Percentiles rank a stretch among this genome's conserved stretches.
phyloP scores from a whole-genome alignment of 176 grass and related monocot genomes.

The Paspalum vaginatum region DNA sequence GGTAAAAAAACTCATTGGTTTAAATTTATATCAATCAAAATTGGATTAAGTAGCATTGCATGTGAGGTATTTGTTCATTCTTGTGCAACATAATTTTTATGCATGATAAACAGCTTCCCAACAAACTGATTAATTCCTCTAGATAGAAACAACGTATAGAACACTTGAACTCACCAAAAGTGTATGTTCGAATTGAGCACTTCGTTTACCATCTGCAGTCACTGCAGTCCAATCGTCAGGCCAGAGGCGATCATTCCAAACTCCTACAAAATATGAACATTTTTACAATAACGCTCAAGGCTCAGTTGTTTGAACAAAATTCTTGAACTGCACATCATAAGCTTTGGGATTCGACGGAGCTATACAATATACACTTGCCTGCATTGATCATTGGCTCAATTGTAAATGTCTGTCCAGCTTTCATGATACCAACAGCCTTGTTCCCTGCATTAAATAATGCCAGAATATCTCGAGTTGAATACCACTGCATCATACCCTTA shows the following conservation, averaged over 20 bases:
- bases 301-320: background rate
- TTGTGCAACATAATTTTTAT: background rate
- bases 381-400: conserved; percentile 99
- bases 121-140: background rate
- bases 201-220: conserved; percentile 94
- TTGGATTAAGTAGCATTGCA: background rate
- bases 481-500: conserved; percentile 16
- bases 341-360: conserved; percentile 13
- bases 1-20: background rate
- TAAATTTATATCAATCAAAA: background rate
- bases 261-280: conserved; percentile 56
- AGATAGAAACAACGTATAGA: background rate
- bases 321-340: conserved; percentile 18
- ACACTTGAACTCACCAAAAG: conserved; percentile 73
- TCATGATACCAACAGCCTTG: conserved; percentile 99
- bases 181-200: conserved; percentile 97
- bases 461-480: conserved; percentile 22
- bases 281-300: conserved; percentile 18
- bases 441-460: conserved; percentile 64
- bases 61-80: background rate
- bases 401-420: conserved; percentile 96
- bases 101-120: background rate
- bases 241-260: conserved; percentile 88
- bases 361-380: conserved; percentile 47
- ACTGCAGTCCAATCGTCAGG: conserved; percentile 96